Evolutionary conservation across 257 asterid species (phyloP).

Genomic region (Plectranthus barbatus): DNA sequence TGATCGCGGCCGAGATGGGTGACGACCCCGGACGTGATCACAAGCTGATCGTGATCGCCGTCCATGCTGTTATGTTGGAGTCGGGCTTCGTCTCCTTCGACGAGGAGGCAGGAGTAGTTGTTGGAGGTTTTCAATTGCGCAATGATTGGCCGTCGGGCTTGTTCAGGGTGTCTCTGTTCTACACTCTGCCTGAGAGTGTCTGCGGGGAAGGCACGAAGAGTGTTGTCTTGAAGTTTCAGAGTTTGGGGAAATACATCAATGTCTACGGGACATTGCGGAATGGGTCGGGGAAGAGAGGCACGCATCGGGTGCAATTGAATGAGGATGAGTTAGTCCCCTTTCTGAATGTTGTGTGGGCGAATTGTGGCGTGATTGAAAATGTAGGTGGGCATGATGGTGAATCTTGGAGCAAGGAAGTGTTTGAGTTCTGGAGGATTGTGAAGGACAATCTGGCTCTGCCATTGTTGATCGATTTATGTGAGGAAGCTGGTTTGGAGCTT

Average conservation of each 20-base stretch:
- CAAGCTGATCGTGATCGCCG: constrained; percentile 51
- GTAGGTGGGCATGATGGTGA: constrained; percentile 14
- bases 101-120: constrained; percentile 19
- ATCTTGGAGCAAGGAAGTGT: constrained; percentile 38
- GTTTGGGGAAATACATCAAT: constrained; percentile 43
- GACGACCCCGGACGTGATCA: constrained; percentile 40
- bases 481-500: constrained; percentile 49
- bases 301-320: constrained; percentile 34
- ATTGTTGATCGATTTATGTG: constrained; percentile 72
- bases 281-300: constrained; percentile 17
- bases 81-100: constrained; percentile 70
- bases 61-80: constrained; percentile 76
- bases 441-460: constrained; percentile 79
- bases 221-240: constrained; percentile 54
- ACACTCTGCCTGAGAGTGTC: too few species aligned
- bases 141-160: constrained; percentile 35
- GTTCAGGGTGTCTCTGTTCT: constrained; percentile 33
- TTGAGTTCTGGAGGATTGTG: constrained; percentile 59
- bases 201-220: constrained; percentile 5
- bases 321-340: constrained; percentile 53
- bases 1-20: constrained; percentile 51
- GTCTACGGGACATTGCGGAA: constrained; percentile 52
- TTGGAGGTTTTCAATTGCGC: constrained; percentile 26
- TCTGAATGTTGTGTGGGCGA: constrained; percentile 80
- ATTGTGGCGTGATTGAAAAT: constrained; percentile 46